Conservation (phyloP, 129 eudicot genomes). For the Escallonia herrerae region DNA sequence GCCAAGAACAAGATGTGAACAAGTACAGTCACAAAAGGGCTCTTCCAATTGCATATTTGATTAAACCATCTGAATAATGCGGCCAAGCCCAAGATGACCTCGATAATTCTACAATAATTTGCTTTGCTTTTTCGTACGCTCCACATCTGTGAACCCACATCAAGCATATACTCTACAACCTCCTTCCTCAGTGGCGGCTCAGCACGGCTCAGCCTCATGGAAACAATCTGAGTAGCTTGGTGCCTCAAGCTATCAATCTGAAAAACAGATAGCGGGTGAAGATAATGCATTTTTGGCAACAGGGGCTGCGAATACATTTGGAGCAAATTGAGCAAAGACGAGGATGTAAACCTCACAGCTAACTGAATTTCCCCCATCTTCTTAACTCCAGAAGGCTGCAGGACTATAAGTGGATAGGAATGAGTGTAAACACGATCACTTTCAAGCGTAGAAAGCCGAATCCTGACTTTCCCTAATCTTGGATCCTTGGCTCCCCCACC, state of each 20-base stretch:
- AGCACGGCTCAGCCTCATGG: slow-evolving; percentile 40
- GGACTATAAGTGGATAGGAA: slow-evolving; percentile 42
- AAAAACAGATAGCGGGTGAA: slow-evolving; percentile 28
- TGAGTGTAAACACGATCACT: slow-evolving; percentile 48
- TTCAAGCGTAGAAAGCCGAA: slow-evolving; percentile 45
- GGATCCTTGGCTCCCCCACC: slow-evolving; percentile 27
- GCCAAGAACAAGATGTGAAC: slow-evolving; percentile 34
- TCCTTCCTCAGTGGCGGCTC: slow-evolving; percentile 52
- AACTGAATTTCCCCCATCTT: slow-evolving; percentile 53
- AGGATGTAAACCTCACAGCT: slow-evolving; percentile 48
- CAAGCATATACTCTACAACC: slow-evolving; percentile 51
- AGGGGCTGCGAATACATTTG: slow-evolving; percentile 34
- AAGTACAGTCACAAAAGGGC: slow-evolving; percentile 32
- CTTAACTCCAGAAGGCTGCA: slow-evolving; percentile 40
- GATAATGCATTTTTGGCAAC: slow-evolving; percentile 42
- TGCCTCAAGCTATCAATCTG: slow-evolving; percentile 36
- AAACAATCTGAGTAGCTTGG: slow-evolving; percentile 47
- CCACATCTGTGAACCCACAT: slow-evolving; percentile 54
- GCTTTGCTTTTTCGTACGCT: slow-evolving; percentile 54
- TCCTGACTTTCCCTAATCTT: slow-evolving; percentile 44
- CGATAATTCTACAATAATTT: slow-evolving; percentile 28
- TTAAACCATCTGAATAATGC: slow-evolving; percentile 30
- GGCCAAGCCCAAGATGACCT: slow-evolving; percentile 17
- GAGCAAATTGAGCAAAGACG: slow-evolving; percentile 38
- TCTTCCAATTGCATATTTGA: slow-evolving; percentile 37